Evolutionary conservation across 148 eudicot genomes (phyloP), one percentile per base, ranked within the genome.

Genomic region (Hydrangea macrophylla): DNA sequence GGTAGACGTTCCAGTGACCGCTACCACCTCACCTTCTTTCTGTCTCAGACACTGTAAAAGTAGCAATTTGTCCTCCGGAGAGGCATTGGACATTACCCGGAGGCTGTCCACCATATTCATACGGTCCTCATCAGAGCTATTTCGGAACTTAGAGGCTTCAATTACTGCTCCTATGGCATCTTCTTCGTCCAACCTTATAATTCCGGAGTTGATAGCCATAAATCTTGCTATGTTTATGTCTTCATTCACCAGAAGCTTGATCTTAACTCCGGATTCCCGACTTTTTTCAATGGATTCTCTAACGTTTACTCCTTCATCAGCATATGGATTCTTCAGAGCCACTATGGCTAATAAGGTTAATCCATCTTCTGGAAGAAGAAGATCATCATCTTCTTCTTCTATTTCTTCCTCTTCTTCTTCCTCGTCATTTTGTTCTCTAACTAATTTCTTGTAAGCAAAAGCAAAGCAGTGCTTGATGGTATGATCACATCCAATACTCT

Each of bases 391-490:
- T 51, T 51, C 55, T 18, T 17, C 55, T 0, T 51, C 55, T 51
- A 13, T 45, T 9, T 64, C 68, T 44, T 25, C 20, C 13, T 44
- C 67, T 5, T 24, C 22, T 63, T 63, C 55, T 64, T 26, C 61
- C 18, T 58, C 22, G 6, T 44, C 54, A 2, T 63, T 42, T 18
- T 64, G 55, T 27, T 27, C 55, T 18, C 26, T 25, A 44, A 50
- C n/a, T 25, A 40, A 20, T 64, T 45, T 44, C n/a, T 45, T 64
- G 56, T 64, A 25, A 64, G 56, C 68, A 45, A 64, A 64, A 45
- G 68, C 68, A 6, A 64, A 7, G 56, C 68, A 45, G 1, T 33
- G 36, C n/a, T n/a, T n/a, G n/a, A n/a, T n/a, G 68, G 48, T 55
- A 22, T 24, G 15, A 9, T 45, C 35, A 64, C 36, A 44, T 44